Conservation (phyloP, 192 early-diverging fungal species). For the Backusella luteola region DNA sequence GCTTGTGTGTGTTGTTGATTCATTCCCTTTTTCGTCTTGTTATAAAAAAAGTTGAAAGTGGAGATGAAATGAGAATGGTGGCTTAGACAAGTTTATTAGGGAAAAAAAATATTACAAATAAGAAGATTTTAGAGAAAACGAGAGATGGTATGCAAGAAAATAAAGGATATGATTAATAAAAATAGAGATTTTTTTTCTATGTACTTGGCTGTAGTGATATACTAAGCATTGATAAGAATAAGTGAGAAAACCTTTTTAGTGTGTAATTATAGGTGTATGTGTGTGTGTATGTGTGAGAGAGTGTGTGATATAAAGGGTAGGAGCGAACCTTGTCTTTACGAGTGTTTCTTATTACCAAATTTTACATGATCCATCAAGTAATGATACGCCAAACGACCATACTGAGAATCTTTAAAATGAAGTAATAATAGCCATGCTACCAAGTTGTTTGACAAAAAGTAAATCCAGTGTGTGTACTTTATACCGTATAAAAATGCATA, state of each 20-base stretch:
- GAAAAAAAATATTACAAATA: background rate
- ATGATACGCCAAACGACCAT: conserved; percentile 23
- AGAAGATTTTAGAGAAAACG: background rate
- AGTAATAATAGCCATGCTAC: conserved; percentile 37
- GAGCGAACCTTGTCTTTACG: conserved; percentile 10
- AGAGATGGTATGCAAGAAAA: background rate
- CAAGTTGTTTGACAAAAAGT: conserved; percentile 46
- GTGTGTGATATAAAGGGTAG: background rate
- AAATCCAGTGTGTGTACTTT: conserved; percentile 60
- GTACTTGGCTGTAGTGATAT: background rate
- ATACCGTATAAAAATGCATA: conserved; percentile 57
- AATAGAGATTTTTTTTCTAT: background rate
- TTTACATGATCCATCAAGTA: conserved; percentile 29
- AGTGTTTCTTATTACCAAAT: conserved; percentile 33
- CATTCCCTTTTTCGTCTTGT: background rate
- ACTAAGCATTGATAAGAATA: background rate
- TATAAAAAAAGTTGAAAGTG: background rate
- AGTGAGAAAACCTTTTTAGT: background rate
- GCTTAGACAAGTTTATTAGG: background rate
- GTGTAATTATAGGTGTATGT: background rate
- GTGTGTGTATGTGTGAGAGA: background rate
- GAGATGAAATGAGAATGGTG: background rate
- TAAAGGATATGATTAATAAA: background rate
- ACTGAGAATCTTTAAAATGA: conserved; percentile 32
- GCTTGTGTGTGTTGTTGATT: conserved; percentile 7